Evolutionary conservation across 768 basidiomycete genomes (phyloP).

Genomic region (Lactarius vividus): DNA sequence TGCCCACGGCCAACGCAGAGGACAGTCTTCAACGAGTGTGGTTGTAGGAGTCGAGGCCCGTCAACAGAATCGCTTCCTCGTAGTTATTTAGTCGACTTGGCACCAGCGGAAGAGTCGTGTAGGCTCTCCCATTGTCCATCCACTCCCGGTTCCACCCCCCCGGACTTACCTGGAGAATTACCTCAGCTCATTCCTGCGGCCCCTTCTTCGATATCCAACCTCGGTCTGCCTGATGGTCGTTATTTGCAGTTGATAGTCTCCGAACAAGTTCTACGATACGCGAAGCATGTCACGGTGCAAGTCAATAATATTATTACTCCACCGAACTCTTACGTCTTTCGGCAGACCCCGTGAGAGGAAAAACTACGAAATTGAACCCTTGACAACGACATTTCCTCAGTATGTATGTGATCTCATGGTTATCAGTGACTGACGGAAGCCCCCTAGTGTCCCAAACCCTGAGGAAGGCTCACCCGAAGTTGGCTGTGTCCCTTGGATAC

Average conservation of each 20-base stretch:
- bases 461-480: not conserved
- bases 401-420: not conserved
- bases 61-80: not conserved
- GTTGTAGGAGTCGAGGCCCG: not conserved
- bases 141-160: not conserved
- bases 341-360: not conserved
- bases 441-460: not conserved
- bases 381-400: not conserved
- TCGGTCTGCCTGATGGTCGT: not conserved
- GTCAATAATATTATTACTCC: not conserved
- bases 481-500: conserved; percentile 38
- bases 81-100: too few species aligned
- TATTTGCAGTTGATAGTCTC: not conserved
- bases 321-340: not conserved
- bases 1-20: not conserved
- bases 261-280: not conserved
- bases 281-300: not conserved
- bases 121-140: not conserved
- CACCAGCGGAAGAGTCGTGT: not conserved
- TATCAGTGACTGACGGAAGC: not conserved
- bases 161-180: not conserved
- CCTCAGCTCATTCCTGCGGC: not conserved
- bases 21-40: not conserved
- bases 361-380: not conserved
- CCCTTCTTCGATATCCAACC: not conserved